Conservation (phyloP, 768 basidiomycete genomes). For the Kwoniella sp. region DNA sequence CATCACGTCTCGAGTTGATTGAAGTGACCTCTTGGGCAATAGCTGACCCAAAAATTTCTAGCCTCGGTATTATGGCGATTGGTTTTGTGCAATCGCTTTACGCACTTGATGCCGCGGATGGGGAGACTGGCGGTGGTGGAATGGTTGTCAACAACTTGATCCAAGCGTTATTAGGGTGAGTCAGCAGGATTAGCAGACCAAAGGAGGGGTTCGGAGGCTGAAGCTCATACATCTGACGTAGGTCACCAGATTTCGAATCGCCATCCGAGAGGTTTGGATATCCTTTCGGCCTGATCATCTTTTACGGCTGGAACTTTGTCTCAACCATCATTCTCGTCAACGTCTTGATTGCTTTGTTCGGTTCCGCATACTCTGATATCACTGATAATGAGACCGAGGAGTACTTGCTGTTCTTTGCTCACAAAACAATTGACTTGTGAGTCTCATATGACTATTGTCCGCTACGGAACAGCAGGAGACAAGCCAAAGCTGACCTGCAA, state of each 20-base stretch:
- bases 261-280: conserved; percentile 53
- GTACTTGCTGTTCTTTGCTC: conserved; percentile 86
- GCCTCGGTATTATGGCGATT: conserved; percentile 72
- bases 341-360: conserved; percentile 91
- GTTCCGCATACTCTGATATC: conserved; percentile 86
- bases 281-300: conserved; percentile 66
- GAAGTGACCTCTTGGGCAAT: too few relatives aligned
- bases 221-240: conserved; percentile 1
- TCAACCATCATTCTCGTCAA: conserved; percentile 85
- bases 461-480: too few relatives aligned
- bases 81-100: conserved; percentile 77
- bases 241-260: conserved; percentile 55
- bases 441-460: conserved; percentile 34
- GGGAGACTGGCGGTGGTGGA: conserved; percentile 61
- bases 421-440: conserved; percentile 64
- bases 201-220: not conserved
- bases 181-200: not conserved
- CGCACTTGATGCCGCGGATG: conserved; percentile 89
- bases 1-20: too few relatives aligned
- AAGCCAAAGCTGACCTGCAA: too few relatives aligned
- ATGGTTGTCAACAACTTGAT: conserved; percentile 73
- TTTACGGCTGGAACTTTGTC: conserved; percentile 84
- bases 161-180: conserved; percentile 79
- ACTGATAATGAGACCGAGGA: conserved; percentile 76
- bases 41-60: too few relatives aligned